phyloP scores from a whole-genome alignment of 768 basidiomycete species.

The Lyophyllum atratum region DNA sequence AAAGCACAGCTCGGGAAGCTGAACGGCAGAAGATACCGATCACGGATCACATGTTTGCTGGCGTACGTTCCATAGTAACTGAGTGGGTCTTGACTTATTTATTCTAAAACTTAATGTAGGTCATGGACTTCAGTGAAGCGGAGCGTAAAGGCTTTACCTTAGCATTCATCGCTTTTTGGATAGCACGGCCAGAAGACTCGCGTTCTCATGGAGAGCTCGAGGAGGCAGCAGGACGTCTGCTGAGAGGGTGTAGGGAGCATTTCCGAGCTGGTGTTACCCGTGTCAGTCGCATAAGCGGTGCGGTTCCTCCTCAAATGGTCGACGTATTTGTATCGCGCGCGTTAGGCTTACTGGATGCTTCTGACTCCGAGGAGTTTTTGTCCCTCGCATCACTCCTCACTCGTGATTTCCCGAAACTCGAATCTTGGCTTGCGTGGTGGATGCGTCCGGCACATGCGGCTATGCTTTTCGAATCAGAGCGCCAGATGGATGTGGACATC shows the following conservation, averaged over 20 bases:
- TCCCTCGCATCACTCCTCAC: conserved; percentile 12
- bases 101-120: background rate
- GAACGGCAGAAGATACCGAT: conserved; percentile 3
- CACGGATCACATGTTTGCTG: conserved; percentile 1
- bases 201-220: conserved; percentile 21
- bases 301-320: conserved; percentile 15
- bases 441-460: conserved; percentile 18
- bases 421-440: conserved; percentile 34
- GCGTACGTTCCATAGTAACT: background rate
- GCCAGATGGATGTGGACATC: conserved; percentile 13
- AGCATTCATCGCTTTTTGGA: conserved; percentile 17
- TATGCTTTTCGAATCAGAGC: conserved; percentile 25
- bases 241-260: conserved; percentile 31
- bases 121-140: conserved; percentile 13
- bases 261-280: conserved; percentile 27
- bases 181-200: background rate
- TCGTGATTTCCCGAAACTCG: conserved; percentile 23
- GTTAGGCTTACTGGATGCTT: conserved; percentile 9
- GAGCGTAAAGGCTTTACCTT: conserved; percentile 1
- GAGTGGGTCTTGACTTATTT: background rate
- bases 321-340: conserved; percentile 17
- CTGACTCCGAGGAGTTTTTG: conserved; percentile 8
- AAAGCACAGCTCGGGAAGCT: conserved; percentile 26
- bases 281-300: conserved; percentile 24
- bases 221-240: conserved; percentile 16